Percentiles rank a stretch among this genome's conserved stretches.
phyloP scores from a whole-genome alignment of 345 rosid genomes.

The Corchorus capsularis region DNA sequence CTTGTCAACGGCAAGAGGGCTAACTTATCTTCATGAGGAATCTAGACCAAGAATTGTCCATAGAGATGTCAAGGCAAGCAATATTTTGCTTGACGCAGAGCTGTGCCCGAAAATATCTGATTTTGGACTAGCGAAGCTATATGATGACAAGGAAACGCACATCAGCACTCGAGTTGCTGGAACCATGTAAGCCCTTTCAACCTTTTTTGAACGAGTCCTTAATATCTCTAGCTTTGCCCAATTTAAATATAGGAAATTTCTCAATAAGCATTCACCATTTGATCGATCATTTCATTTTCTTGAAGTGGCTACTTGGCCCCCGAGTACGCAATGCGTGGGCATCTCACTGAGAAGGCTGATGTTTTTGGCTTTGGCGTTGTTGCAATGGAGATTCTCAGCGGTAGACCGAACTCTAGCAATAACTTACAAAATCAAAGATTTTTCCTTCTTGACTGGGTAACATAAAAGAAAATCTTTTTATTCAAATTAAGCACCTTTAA shows the following conservation, averaged over 20 bases:
- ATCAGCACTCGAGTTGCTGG: slow-evolving; percentile 59
- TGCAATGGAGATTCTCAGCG: slow-evolving; percentile 60
- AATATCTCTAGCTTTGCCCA: too few species aligned
- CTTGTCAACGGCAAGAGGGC: slow-evolving; percentile 45
- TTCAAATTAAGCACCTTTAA: too few species aligned
- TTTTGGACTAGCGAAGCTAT: slow-evolving; percentile 37
- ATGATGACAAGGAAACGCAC: slow-evolving; percentile 50
- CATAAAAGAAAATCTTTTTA: background rate
- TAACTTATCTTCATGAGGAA: too few species aligned
- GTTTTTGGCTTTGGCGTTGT: slow-evolving; percentile 73
- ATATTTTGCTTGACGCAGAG: too few species aligned
- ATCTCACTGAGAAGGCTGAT: slow-evolving; percentile 71
- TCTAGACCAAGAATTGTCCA: too few species aligned
- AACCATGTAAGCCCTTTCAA: slow-evolving; percentile 37
- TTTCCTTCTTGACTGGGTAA: slow-evolving; percentile 82
- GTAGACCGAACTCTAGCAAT: slow-evolving; percentile 61
- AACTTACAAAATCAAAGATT: slow-evolving; percentile 42
- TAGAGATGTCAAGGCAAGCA: too few species aligned
- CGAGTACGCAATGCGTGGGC: slow-evolving; percentile 79
- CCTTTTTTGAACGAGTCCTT: background rate
- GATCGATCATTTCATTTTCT: background rate
- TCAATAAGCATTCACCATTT: background rate
- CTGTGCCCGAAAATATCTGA: too few species aligned
- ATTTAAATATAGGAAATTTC: background rate
- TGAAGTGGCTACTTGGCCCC: slow-evolving; percentile 70